Evolutionary conservation across 2,329 filamentous ascomycete genomes (phyloP), one percentile per base, ranked within the genome.

Genomic region (Rhexocercosporidium sp.): DNA sequence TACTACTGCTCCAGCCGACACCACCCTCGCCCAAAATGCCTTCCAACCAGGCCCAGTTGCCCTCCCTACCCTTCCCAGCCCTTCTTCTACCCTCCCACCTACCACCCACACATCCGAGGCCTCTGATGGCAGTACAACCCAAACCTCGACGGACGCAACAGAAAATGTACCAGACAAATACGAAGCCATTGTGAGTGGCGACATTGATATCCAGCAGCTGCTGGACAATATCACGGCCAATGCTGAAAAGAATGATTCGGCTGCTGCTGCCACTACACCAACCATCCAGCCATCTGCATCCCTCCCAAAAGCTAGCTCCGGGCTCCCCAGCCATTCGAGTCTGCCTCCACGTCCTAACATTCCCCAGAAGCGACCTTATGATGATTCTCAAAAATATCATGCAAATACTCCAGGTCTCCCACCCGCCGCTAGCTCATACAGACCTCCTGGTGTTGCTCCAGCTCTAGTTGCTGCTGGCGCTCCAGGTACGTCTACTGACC

Each of bases 151-250:
- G 47, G 65, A 71, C 29, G 61, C 72, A 41, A 67, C 69, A 27
- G 70, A 72, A 60, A 44, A 67, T 59, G 66, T 62, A 64, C 44
- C 65, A 54, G 66, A 72, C 59, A 65, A 67, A 41, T 74, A 73
- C 75, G 73, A 77, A 59, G 73, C 74, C 67, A 66, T 73, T 62
- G 37, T 72, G 49, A 75, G 70, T 69, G 75, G 72, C 67, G 77
- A 72, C 47, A 77, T 78, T 74, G 77, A 78, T 64, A 78, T 78
- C 44, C 77, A 78, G 66, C 76, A 77, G 63, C 69, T 78, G 63
- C 69, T 78, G 67, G 77, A 78, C 70, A 78, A 77, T 65, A 78
- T 78, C 65, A 78, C 76, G 63, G 77, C 77, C 44, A 78, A 77
- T 74, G 77, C 76, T 62, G 76, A 77, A 65, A 76, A 74, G 63